Evolutionary conservation across 768 basidiomycete genomes (phyloP).

Genomic region (Termitomyces sp.): DNA sequence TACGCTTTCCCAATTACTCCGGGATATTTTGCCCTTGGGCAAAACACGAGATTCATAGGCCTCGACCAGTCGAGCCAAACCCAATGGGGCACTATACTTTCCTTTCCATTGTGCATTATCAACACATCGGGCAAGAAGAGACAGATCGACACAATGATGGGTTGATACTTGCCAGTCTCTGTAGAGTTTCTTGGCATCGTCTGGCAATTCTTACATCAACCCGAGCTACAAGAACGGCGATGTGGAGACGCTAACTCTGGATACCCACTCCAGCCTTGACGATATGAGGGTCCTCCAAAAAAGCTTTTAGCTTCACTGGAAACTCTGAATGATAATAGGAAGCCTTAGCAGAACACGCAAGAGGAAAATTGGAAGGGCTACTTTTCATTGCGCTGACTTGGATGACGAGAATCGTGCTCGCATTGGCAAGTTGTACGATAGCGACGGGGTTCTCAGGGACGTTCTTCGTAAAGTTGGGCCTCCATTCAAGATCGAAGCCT

Average conservation of each 20-base stretch:
- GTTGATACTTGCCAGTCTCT: conserved; percentile 37
- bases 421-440: conserved; percentile 65
- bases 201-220: conserved; percentile 28
- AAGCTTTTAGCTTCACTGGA: conserved; percentile 39
- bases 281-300: conserved; percentile 49
- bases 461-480: conserved; percentile 52
- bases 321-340: conserved; percentile 33
- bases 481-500: conserved; percentile 83
- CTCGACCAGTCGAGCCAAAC: conserved; percentile 61
- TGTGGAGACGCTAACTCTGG: conserved; percentile 41
- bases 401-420: conserved; percentile 50
- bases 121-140: conserved; percentile 61
- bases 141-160: conserved; percentile 60
- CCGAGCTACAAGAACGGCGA: conserved; percentile 4
- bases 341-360: neutral
- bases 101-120: conserved; percentile 75
- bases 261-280: conserved; percentile 72
- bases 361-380: conserved; percentile 14
- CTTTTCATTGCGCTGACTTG: conserved; percentile 60
- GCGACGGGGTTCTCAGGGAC: conserved; percentile 60
- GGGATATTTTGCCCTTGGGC: conserved; percentile 52
- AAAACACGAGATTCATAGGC: conserved; percentile 48
- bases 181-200: conserved; percentile 63
- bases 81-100: conserved; percentile 51
- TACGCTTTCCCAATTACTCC: conserved; percentile 63